Conservation (phyloP, 2,329 filamentous ascomycete genomes). For the Penicillium sp. region DNA sequence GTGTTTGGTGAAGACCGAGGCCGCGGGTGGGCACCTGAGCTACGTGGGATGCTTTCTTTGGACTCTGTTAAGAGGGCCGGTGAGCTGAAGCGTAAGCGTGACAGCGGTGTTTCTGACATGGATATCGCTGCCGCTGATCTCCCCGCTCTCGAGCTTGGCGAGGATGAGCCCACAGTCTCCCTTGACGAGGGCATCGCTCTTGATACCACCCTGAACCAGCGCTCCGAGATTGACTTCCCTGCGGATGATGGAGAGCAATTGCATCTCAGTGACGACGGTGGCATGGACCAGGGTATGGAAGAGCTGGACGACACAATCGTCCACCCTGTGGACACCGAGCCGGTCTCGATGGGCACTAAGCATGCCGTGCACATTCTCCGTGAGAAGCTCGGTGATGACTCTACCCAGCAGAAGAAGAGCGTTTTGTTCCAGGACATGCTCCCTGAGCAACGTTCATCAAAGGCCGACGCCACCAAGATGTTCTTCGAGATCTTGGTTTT, state of each 20-base stretch:
- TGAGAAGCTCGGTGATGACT: constrained; percentile 71
- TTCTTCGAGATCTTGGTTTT: constrained; percentile 97
- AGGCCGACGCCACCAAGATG: constrained; percentile 96
- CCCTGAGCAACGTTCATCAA: constrained; percentile 76
- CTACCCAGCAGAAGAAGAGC: constrained; percentile 73
- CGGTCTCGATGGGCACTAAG: constrained; percentile 87
- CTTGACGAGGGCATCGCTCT: constrained; percentile 55
- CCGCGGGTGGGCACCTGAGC: constrained; percentile 84
- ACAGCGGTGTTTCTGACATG: constrained; percentile 80
- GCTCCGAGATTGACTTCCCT: constrained; percentile 67
- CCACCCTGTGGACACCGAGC: constrained; percentile 80
- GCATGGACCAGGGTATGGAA: constrained; percentile 52
- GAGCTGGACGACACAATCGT: constrained; percentile 80
- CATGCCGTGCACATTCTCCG: constrained; percentile 94
- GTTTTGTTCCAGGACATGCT: constrained; percentile 91
- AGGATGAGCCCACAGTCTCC: constrained; percentile 61
- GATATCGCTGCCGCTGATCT: constrained; percentile 68
- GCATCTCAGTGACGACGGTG: constrained; percentile 52
- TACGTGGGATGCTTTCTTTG: constrained; percentile 87
- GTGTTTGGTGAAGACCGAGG: constrained; percentile 80
- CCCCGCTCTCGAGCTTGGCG: constrained; percentile 63
- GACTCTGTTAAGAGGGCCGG: constrained; percentile 74
- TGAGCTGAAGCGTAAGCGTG: constrained; percentile 91
- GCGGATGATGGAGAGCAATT: constrained; percentile 56
- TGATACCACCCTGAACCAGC: constrained; percentile 50